Conservation (phyloP, 2,329 filamentous ascomycete species). For the Trichoderma oligosporum region DNA sequence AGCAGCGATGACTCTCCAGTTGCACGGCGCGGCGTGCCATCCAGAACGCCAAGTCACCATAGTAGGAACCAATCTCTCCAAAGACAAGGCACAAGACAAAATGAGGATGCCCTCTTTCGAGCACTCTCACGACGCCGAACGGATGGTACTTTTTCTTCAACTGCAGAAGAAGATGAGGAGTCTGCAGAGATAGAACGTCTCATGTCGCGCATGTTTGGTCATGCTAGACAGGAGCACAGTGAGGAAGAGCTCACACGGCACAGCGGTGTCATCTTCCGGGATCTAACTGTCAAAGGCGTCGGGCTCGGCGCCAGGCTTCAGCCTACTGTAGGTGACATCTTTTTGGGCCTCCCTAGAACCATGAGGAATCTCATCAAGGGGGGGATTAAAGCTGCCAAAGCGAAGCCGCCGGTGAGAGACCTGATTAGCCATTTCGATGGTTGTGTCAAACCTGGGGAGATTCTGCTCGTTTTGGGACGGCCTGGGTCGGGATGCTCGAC, state of each 20-base stretch:
- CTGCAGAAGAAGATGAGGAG: constrained; percentile 41
- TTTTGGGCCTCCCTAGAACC: constrained; percentile 47
- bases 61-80: constrained; percentile 21
- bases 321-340: constrained; percentile 60
- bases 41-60: constrained; percentile 27
- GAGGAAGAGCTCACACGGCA: constrained; percentile 68
- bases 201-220: constrained; percentile 69
- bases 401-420: constrained; percentile 57
- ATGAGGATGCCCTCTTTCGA: constrained; percentile 51
- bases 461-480: constrained; percentile 63
- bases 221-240: constrained; percentile 58
- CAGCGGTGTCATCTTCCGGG: constrained; percentile 65
- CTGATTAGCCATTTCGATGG: constrained; percentile 64
- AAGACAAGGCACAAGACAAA: constrained; percentile 30
- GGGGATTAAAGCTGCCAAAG: constrained; percentile 47
- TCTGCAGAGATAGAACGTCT: constrained; percentile 53
- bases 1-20: constrained; percentile 1
- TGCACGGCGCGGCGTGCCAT: constrained; percentile 24
- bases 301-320: constrained; percentile 59
- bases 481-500: constrained; percentile 69
- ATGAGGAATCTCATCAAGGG: constrained; percentile 49
- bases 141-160: constrained; percentile 26
- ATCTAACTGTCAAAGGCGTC: constrained; percentile 66
- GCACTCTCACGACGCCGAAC: constrained; percentile 49
- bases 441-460: constrained; percentile 66